These are phyloP conservation scores for Termitomyces heimii DNA, from an alignment of 768 basidiomycete genomes.

Conservation along the genomic window DNA sequence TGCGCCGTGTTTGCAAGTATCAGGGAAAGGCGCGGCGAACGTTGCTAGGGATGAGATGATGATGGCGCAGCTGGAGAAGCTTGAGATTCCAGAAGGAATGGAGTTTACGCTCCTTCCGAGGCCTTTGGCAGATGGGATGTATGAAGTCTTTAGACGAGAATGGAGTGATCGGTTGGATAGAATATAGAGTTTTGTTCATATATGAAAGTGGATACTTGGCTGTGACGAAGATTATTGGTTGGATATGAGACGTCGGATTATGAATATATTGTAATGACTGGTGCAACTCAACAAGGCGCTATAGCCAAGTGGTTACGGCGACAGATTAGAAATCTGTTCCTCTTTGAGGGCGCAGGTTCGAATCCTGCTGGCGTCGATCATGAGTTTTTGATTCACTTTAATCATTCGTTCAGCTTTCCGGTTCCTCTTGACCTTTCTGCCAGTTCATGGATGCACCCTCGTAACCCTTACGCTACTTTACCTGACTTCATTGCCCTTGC, in stretches of 20 bases:
- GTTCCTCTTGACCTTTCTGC: not conserved
- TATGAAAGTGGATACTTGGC: not conserved
- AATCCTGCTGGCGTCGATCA: conserved; percentile 48
- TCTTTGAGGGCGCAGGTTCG: conserved; percentile 48
- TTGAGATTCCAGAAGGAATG: conserved; percentile 7
- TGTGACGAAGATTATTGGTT: not conserved
- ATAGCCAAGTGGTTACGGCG: conserved; percentile 77
- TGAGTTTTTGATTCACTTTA: no score
- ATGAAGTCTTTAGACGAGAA: conserved; percentile 11
- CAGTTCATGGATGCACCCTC: conserved; percentile 28
- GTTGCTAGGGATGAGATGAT: conserved; percentile 22
- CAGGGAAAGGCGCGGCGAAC: conserved; percentile 7
- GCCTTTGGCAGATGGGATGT: not conserved
- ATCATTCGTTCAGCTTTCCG: no score
- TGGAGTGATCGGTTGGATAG: conserved; percentile 17
- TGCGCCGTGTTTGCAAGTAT: conserved; percentile 13
- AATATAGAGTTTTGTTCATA: not conserved
- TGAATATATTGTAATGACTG: no score
- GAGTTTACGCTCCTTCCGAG: conserved; percentile 8
- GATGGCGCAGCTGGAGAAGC: conserved; percentile 19
- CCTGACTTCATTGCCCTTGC: conserved; percentile 61
- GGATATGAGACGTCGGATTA: no score
- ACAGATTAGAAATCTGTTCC: conserved; percentile 61
- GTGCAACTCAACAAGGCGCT: no score
- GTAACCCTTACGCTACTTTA: conserved; percentile 31